Evolutionary conservation across 306 rosid genomes (phyloP), one percentile per base, ranked within the genome.

Genomic region (Quercus gilva): DNA sequence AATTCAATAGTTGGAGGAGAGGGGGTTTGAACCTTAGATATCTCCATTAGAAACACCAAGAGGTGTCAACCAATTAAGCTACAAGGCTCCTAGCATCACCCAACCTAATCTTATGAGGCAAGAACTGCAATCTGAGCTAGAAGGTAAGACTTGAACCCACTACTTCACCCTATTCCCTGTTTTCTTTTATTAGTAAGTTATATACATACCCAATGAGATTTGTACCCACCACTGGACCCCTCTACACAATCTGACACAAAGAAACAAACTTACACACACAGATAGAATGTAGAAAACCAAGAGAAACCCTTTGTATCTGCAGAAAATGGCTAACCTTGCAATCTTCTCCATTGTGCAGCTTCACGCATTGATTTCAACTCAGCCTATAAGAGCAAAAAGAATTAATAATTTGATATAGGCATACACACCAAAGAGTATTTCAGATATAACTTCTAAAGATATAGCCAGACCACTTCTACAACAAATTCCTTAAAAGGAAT

Each of bases 281-380:
- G 37, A 56, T 29, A 2, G 14, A 28, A 18, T 41, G 23, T 76
- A 83, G 76, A 55, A 43, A 78, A 71, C 75, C 37, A 21, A 53
- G 78, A 79, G 49, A 75, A 78, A 74, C 71, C 74, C 55, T 61
- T 71, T 21, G 75, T 20, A 70, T 26, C 75, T 60, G 73, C 63
- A 58, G 58, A 53, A 41, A 75, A 55, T 23, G 59, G 37, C 86
- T 80, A 79, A 94, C 97, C 98, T 92, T 92, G 97, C 52, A 90
- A 83, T 83, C 84, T 89, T 89, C 98, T 91, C 97, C 98, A 94
- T 61, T 92, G 84, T 76, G 98, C 98, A 80, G 92, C 91, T 79
- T 94, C 97, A 3, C 89, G 97, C 98, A 94, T 94, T 67, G 68
- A 84, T 87, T 87, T 83, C 71, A 94, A 83, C 79, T 94, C 97